Evolutionary conservation across 352 stramenopile genomes (phyloP).

Genomic region (Halophytophthora batemanensis): DNA sequence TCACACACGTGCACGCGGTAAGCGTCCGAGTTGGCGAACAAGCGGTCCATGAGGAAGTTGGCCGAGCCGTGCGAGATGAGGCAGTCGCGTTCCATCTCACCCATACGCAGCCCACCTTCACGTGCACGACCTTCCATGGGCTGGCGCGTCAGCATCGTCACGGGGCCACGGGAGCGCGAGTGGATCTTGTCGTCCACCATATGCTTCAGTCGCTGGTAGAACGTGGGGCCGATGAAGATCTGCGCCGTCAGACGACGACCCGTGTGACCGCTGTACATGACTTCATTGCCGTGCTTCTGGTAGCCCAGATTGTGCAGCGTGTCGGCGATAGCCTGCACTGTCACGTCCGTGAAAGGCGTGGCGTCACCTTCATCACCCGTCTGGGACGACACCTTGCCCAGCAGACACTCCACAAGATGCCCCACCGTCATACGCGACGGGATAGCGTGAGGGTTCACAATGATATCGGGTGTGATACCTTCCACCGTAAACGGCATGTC

Average conservation of each 20-base stretch:
- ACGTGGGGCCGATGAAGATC: slow-evolving; percentile 99
- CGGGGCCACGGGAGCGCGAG: slow-evolving; percentile 90
- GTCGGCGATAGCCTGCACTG: slow-evolving; percentile 96
- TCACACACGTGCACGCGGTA: slow-evolving; percentile 99
- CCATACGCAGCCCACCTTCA: slow-evolving; percentile 99
- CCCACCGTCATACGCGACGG: slow-evolving; percentile 99
- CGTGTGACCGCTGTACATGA: slow-evolving; percentile 99
- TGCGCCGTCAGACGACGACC: slow-evolving; percentile 93
- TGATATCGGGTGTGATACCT: slow-evolving; percentile 99
- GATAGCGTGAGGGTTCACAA: slow-evolving; percentile 99
- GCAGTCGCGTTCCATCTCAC: slow-evolving; percentile 99
- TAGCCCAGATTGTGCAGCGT: slow-evolving; percentile 96
- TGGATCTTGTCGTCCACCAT: slow-evolving; percentile 99
- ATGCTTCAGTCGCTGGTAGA: slow-evolving; percentile 99
- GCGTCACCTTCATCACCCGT: slow-evolving; percentile 97
- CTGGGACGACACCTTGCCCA: slow-evolving; percentile 97
- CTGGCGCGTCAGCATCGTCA: slow-evolving; percentile 98
- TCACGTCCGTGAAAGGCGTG: slow-evolving; percentile 98
- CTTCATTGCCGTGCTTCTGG: slow-evolving; percentile 98
- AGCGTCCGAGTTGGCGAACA: slow-evolving; percentile 99
- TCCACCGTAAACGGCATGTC: slow-evolving; percentile 99
- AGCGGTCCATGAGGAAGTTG: slow-evolving; percentile 99
- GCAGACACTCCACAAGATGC: slow-evolving; percentile 99
- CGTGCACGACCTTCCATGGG: slow-evolving; percentile 97
- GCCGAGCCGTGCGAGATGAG: slow-evolving; percentile 99